These are phyloP conservation scores for Pseudognaphalium luteoalbum DNA, from an alignment of 129 eudicot species.

Conservation along the genomic window DNA sequence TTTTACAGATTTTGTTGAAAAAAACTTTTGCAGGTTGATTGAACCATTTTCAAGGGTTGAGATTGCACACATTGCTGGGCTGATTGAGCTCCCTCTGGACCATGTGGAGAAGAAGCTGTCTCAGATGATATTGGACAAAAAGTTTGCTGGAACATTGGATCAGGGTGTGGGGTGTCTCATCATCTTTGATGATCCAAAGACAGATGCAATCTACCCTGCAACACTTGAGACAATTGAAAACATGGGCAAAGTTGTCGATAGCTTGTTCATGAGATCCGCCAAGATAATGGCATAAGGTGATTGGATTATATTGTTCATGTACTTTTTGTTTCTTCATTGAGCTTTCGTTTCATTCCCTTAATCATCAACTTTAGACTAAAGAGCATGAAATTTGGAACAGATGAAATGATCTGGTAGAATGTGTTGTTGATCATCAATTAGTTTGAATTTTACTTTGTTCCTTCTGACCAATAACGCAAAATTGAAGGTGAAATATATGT, in stretches of 20 bases:
- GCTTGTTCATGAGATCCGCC: slow-evolving; percentile 39
- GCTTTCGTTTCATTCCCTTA: background rate
- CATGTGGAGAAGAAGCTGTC: slow-evolving; percentile 80
- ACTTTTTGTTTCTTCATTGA: slow-evolving; percentile 7
- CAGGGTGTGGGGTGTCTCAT: slow-evolving; percentile 82
- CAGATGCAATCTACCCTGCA: slow-evolving; percentile 65
- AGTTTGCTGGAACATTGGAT: slow-evolving; percentile 75
- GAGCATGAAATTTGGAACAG: background rate
- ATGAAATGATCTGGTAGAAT: background rate
- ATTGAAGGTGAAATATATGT: too few relatives aligned
- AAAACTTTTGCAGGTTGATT: slow-evolving; percentile 57
- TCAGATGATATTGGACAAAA: slow-evolving; percentile 76
- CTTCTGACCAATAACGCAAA: too few relatives aligned
- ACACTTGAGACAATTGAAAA: slow-evolving; percentile 68
- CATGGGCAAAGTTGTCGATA: slow-evolving; percentile 63
- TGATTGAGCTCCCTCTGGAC: slow-evolving; percentile 66
- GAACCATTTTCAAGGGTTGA: slow-evolving; percentile 88
- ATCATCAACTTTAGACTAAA: background rate
- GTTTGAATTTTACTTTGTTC: too few relatives aligned
- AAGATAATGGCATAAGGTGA: slow-evolving; percentile 36
- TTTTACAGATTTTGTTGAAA: background rate
- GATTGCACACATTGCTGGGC: slow-evolving; percentile 66
- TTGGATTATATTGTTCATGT: background rate
- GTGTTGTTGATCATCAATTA: background rate
- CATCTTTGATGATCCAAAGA: slow-evolving; percentile 69